Percentiles rank a stretch among this genome's conserved stretches.
Conservation (phyloP, 2,329 filamentous ascomycete species). For the Biscogniauxia sp. region DNA sequence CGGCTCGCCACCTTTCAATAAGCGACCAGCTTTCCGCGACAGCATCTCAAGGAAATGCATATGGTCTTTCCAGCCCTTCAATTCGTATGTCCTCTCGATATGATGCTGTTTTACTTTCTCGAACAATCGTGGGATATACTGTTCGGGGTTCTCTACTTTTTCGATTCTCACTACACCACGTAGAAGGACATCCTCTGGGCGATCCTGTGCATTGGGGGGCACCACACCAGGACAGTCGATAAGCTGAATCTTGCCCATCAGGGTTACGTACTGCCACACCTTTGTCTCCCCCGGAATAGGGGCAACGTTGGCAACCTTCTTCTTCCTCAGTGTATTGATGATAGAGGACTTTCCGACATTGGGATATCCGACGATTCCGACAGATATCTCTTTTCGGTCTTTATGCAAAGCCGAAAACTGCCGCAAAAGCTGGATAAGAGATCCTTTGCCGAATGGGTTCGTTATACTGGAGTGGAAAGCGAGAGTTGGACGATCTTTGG, state of each 20-base stretch:
- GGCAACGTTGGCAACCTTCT: constrained; percentile 90
- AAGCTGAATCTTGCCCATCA: constrained; percentile 90
- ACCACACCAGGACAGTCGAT: constrained; percentile 98
- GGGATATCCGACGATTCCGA: constrained; percentile 82
- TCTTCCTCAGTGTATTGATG: constrained; percentile 93
- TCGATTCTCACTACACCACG: constrained; percentile 91
- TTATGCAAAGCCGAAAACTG: constrained; percentile 91
- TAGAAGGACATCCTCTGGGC: constrained; percentile 82
- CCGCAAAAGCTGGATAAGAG: constrained; percentile 83
- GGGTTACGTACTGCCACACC: constrained; percentile 94
- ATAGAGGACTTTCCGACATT: constrained; percentile 96
- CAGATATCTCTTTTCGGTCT: constrained; percentile 90
- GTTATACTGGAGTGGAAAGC: constrained; percentile 94
- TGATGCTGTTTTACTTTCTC: constrained; percentile 79
- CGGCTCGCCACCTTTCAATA: constrained; percentile 90
- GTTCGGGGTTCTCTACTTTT: constrained; percentile 93
- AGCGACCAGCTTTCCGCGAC: constrained; percentile 79
- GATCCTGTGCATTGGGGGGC: constrained; percentile 80
- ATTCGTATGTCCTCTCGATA: constrained; percentile 87
- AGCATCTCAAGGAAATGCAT: constrained; percentile 84
- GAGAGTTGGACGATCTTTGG: constrained; percentile 88
- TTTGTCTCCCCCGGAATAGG: constrained; percentile 97
- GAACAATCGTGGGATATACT: constrained; percentile 86
- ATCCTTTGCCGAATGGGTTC: constrained; percentile 96
- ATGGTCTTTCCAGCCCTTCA: constrained; percentile 74